Percentiles rank a stretch among this genome's conserved stretches.
These are phyloP conservation scores for Trichopus zeylanicus DNA, from an alignment of 116 monocot species.

Conservation along the genomic window DNA sequence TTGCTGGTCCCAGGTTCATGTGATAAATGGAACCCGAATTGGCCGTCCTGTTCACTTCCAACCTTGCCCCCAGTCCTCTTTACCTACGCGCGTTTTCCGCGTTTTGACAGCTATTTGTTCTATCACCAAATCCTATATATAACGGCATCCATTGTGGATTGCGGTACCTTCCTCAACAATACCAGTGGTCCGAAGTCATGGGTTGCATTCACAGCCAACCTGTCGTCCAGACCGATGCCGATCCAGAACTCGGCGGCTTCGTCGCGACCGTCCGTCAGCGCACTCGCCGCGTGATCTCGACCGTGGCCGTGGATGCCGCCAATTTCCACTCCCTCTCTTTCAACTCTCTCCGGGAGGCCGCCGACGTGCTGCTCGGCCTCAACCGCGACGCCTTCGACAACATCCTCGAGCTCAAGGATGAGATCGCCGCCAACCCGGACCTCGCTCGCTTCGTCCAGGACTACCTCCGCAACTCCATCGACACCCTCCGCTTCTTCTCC, in stretches of 20 bases:
- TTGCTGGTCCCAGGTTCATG: too few species aligned
- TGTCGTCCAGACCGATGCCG: background rate
- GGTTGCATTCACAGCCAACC: background rate
- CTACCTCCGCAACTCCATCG: conserved; percentile 12
- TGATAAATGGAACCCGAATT: too few species aligned
- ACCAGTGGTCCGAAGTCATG: too few species aligned
- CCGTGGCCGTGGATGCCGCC: conserved; percentile 5
- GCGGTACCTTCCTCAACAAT: too few species aligned
- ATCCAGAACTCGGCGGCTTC: background rate
- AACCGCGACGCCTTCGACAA: conserved; percentile 11
- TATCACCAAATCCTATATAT: too few species aligned
- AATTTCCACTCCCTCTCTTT: conserved; percentile 21
- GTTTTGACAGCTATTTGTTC: too few species aligned
- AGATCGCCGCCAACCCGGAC: conserved; percentile 20
- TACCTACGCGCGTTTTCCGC: too few species aligned
- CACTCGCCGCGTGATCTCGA: conserved; percentile 11
- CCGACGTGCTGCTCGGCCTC: conserved; percentile 15
- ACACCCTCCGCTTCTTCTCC: conserved; percentile 12
- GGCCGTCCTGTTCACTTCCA: too few species aligned
- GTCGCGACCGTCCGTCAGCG: conserved; percentile 10
- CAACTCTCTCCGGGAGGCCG: conserved; percentile 20
- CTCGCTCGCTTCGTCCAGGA: conserved; percentile 8
- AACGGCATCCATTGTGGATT: too few species aligned
- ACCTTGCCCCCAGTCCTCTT: too few species aligned
- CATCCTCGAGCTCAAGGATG: conserved; percentile 18